phyloP scores from a whole-genome alignment of 2,329 filamentous ascomycete species.

The Nemania sp. region DNA sequence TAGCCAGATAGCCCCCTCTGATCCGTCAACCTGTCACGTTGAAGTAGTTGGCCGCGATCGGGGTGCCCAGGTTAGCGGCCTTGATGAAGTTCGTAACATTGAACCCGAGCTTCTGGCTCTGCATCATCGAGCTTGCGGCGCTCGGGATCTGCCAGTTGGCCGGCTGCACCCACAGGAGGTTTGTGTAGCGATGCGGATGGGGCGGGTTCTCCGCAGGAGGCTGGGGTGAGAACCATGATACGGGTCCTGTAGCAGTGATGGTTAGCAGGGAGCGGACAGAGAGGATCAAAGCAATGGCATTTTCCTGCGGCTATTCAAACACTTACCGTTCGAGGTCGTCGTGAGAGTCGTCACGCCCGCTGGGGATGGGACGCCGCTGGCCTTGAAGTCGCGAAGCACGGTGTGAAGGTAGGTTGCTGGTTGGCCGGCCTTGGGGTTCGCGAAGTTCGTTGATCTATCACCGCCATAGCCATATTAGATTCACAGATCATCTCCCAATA shows the following conservation, averaged over 20 bases:
- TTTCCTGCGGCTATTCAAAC: background rate
- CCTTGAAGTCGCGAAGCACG: slow-evolving; percentile 40
- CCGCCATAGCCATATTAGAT: slow-evolving; percentile 6
- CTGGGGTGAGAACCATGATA: slow-evolving; percentile 39
- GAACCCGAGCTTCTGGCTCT: slow-evolving; percentile 41
- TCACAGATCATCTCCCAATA: background rate
- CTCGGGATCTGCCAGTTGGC: slow-evolving; percentile 41
- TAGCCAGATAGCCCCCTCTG: background rate
- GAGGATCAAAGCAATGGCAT: background rate
- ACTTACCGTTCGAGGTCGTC: slow-evolving; percentile 22
- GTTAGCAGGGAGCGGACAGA: background rate
- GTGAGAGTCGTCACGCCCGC: slow-evolving; percentile 33
- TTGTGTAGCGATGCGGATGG: slow-evolving; percentile 46
- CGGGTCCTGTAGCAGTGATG: slow-evolving; percentile 29
- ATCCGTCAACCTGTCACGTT: slow-evolving; percentile 38
- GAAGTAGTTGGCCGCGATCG: slow-evolving; percentile 43
- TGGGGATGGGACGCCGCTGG: slow-evolving; percentile 26
- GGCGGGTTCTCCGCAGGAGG: slow-evolving; percentile 44
- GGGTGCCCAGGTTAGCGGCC: slow-evolving; percentile 36
- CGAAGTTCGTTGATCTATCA: slow-evolving; percentile 38
- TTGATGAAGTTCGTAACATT: slow-evolving; percentile 40
- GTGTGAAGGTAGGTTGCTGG: slow-evolving; percentile 39
- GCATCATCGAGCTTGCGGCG: slow-evolving; percentile 38
- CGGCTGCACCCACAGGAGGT: slow-evolving; percentile 45
- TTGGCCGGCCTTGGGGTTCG: slow-evolving; percentile 35